A percentile compares a stretch with the other conserved stretches of the same genome.
These are phyloP conservation scores for Hypomontagnella submonticulosa DNA, from an alignment of 495 filamentous ascomycete species.

Conservation along the genomic window DNA sequence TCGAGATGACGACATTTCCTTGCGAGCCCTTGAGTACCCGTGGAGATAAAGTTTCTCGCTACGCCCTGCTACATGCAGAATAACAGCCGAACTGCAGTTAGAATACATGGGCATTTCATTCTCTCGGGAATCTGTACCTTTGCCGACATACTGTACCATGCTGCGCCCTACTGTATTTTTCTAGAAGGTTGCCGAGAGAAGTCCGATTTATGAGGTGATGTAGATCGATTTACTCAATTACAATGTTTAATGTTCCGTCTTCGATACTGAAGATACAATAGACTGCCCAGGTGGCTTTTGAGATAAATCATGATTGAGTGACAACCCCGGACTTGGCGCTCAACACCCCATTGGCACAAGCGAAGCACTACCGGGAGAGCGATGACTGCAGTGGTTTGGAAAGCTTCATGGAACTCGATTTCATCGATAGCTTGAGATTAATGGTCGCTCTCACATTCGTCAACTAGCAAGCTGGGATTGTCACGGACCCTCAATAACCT, in stretches of 20 bases:
- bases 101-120: too few relatives aligned
- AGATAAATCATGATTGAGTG: too few relatives aligned
- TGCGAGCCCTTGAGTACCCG: neutral
- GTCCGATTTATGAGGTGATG: too few relatives aligned
- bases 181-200: too few relatives aligned
- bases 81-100: too few relatives aligned
- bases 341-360: neutral
- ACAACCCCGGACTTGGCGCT: neutral
- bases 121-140: too few relatives aligned
- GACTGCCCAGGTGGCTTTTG: too few relatives aligned
- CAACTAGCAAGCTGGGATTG: conserved; percentile 6
- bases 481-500: conserved; percentile 18
- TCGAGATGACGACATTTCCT: conserved; percentile 25
- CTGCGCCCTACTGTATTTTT: too few relatives aligned
- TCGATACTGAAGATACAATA: too few relatives aligned
- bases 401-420: conserved; percentile 12
- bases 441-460: conserved; percentile 11
- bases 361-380: conserved; percentile 7
- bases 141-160: too few relatives aligned
- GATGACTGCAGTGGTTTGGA: conserved; percentile 28
- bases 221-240: too few relatives aligned
- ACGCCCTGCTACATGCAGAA: neutral
- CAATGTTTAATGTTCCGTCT: too few relatives aligned
- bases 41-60: neutral
- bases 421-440: neutral